Conservation (phyloP, 2,329 filamentous ascomycete genomes). For the Magnaporthales sp. region DNA sequence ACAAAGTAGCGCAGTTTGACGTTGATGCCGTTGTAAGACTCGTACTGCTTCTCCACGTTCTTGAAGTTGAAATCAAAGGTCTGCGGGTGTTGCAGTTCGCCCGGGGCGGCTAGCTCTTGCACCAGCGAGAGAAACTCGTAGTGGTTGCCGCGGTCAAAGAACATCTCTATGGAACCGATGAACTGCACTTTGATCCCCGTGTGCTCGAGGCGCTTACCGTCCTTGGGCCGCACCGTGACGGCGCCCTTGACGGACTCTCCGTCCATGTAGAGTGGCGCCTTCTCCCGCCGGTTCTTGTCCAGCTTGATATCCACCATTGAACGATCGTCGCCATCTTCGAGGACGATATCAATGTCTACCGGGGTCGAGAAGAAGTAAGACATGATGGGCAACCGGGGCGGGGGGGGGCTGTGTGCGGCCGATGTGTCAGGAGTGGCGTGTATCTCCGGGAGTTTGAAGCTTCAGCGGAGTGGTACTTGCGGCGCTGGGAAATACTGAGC, state of each 20-base stretch:
- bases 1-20: slow-evolving; percentile 98
- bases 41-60: slow-evolving; percentile 99
- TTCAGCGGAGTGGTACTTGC: background rate
- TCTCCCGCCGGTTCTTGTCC: slow-evolving; percentile 95
- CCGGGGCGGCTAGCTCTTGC: slow-evolving; percentile 92
- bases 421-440: background rate
- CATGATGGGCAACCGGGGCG: slow-evolving; percentile 41
- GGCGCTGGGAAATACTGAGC: background rate
- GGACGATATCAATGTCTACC: slow-evolving; percentile 97
- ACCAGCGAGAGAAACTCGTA: slow-evolving; percentile 98
- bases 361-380: slow-evolving; percentile 98
- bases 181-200: slow-evolving; percentile 99
- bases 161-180: slow-evolving; percentile 99
- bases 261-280: slow-evolving; percentile 94
- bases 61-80: slow-evolving; percentile 99
- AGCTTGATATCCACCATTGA: slow-evolving; percentile 96
- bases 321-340: slow-evolving; percentile 89
- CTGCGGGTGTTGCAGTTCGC: slow-evolving; percentile 96
- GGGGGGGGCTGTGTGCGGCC: background rate
- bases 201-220: slow-evolving; percentile 95
- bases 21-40: slow-evolving; percentile 99
- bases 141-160: slow-evolving; percentile 98
- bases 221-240: slow-evolving; percentile 91
- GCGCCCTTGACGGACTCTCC: slow-evolving; percentile 96
- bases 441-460: background rate